A percentile compares a stretch with the other conserved stretches of the same genome.
Evolutionary conservation across 352 stramenopile species (phyloP).

Genomic region (Aphanomyces invadans): DNA sequence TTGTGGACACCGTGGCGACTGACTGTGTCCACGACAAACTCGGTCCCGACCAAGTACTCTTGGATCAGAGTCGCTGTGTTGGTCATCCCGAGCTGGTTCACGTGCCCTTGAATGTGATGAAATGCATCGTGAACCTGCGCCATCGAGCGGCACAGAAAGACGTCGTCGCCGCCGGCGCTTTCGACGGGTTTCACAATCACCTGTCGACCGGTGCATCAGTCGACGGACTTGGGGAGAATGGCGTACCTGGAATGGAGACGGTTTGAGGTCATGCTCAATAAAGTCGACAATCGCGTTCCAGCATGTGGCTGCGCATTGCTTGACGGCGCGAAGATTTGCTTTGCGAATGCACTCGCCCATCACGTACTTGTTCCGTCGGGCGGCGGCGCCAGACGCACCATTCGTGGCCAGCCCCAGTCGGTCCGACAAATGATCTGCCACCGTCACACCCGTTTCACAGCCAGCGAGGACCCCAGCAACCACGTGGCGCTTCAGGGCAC

Average conservation of each 20-base stretch:
- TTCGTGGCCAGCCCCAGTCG: conserved; percentile 49
- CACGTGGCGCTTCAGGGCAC: conserved; percentile 18
- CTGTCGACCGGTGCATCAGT: too few relatives aligned
- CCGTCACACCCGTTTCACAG: conserved; percentile 62
- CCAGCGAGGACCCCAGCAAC: conserved; percentile 50
- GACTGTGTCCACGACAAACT: conserved; percentile 84
- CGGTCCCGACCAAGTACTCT: conserved; percentile 63
- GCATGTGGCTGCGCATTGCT: conserved; percentile 24
- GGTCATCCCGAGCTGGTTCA: conserved; percentile 32
- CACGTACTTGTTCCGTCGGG: conserved; percentile 40
- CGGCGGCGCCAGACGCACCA: conserved; percentile 30
- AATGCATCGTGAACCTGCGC: conserved; percentile 54
- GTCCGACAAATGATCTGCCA: conserved; percentile 54
- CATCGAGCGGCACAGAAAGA: conserved; percentile 59
- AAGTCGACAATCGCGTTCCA: conserved; percentile 28
- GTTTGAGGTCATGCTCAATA: conserved; percentile 29
- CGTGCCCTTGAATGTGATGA: conserved; percentile 34
- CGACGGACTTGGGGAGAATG: not conserved
- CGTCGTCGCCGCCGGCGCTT: conserved; percentile 64
- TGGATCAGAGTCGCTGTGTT: conserved; percentile 63
- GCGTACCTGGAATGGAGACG: conserved; percentile 14
- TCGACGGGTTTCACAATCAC: conserved; percentile 62
- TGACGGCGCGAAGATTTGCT: conserved; percentile 31
- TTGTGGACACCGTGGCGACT: conserved; percentile 68
- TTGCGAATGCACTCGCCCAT: conserved; percentile 29